These are phyloP conservation scores for Penicillium rolfsii DNA, from an alignment of 2,329 filamentous ascomycete species.

Conservation along the genomic window DNA sequence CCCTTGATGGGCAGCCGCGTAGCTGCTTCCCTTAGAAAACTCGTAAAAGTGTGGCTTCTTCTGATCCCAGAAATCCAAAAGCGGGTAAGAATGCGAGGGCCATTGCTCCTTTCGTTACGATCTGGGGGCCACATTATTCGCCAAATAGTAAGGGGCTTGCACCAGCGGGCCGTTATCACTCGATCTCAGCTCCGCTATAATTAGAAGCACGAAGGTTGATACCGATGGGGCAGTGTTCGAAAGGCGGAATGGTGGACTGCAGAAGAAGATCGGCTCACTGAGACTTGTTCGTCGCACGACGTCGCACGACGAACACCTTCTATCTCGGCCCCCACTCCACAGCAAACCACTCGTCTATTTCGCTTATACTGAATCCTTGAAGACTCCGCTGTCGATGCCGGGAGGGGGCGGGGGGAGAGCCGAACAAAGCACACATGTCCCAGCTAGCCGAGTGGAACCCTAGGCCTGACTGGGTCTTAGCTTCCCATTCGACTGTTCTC, in stretches of 20 bases:
- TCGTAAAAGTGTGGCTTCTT: background rate
- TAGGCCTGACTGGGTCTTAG: background rate
- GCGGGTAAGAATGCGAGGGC: constrained; percentile 6
- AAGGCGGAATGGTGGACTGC: too few relatives aligned
- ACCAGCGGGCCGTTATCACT: background rate
- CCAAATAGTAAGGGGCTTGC: background rate
- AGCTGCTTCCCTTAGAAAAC: too few relatives aligned
- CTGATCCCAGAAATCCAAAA: constrained; percentile 9
- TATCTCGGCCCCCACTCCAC: background rate
- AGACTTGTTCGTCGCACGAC: background rate
- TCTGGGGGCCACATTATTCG: background rate
- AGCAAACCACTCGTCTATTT: background rate
- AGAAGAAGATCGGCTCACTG: background rate
- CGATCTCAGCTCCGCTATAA: too few relatives aligned
- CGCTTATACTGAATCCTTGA: background rate
- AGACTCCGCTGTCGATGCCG: background rate
- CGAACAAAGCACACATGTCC: background rate
- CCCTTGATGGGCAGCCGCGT: too few relatives aligned
- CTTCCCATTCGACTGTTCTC: background rate
- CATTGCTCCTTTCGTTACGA: background rate
- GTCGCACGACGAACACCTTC: background rate
- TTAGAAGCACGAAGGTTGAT: background rate
- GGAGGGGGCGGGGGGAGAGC: too few relatives aligned
- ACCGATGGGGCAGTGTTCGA: background rate
- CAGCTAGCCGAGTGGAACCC: background rate